Evolutionary conservation across 371 early-diverging fungal genomes (phyloP).

Genomic region (Saksenaea vasiformis): DNA sequence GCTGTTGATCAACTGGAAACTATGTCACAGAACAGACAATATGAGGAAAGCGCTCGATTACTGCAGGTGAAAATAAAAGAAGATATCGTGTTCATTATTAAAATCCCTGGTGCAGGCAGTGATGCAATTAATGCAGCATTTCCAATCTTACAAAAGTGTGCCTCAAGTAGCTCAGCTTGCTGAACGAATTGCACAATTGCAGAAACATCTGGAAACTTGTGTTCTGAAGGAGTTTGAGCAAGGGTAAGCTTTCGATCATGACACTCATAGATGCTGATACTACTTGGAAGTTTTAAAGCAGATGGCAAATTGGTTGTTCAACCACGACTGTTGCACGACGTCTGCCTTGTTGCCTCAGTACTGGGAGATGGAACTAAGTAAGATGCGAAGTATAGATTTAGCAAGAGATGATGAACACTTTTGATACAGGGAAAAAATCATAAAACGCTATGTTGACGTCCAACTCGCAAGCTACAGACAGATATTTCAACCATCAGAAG

Average conservation of each 20-base stretch:
- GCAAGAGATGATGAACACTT: background rate
- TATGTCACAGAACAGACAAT: slow-evolving; percentile 69
- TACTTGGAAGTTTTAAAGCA: slow-evolving; percentile 40
- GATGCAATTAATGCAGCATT: slow-evolving; percentile 74
- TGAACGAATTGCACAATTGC: slow-evolving; percentile 62
- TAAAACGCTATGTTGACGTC: slow-evolving; percentile 80
- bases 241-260: slow-evolving; percentile 31
- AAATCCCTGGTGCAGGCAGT: slow-evolving; percentile 74
- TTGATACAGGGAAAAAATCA: slow-evolving; percentile 45
- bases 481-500: slow-evolving; percentile 80
- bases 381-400: background rate
- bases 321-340: slow-evolving; percentile 62
- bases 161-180: slow-evolving; percentile 73
- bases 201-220: slow-evolving; percentile 67
- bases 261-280: background rate
- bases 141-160: slow-evolving; percentile 75
- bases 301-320: slow-evolving; percentile 59
- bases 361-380: slow-evolving; percentile 73
- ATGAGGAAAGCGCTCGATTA: slow-evolving; percentile 79
- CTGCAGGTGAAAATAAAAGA: slow-evolving; percentile 55
- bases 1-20: slow-evolving; percentile 79
- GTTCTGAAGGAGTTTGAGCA: slow-evolving; percentile 79
- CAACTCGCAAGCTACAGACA: slow-evolving; percentile 84
- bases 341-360: slow-evolving; percentile 77
- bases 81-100: too few relatives aligned